Conservation (phyloP, 2,329 filamentous ascomycete genomes). For the Cadophora gregata region DNA sequence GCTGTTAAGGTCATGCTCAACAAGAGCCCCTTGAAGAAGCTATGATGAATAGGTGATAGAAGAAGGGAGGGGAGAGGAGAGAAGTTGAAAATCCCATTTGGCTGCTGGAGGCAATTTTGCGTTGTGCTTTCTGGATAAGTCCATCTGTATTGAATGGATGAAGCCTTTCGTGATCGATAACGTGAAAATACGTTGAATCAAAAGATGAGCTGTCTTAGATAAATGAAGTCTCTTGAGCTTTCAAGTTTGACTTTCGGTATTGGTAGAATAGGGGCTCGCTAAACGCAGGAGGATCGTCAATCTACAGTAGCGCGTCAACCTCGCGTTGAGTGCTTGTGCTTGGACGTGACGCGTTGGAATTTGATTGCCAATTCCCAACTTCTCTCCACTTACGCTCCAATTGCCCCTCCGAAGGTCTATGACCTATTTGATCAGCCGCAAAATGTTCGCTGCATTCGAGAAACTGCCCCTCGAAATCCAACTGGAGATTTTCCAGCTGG, state of each 20-base stretch:
- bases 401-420: not conserved
- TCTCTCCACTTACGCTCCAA: not conserved
- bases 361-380: not conserved
- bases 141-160: no score
- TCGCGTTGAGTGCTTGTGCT: not conserved
- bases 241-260: no score
- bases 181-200: not conserved
- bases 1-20: conserved; percentile 53
- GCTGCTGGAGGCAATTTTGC: not conserved
- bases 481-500: not conserved
- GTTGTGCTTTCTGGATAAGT: not conserved
- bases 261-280: not conserved
- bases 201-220: not conserved
- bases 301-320: not conserved
- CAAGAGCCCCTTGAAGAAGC: conserved; percentile 46
- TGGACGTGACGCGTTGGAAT: not conserved
- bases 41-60: conserved; percentile 28
- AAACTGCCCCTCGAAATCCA: not conserved
- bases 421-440: not conserved
- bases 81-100: not conserved
- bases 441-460: not conserved
- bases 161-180: no score
- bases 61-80: not conserved
- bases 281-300: not conserved
- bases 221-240: not conserved